These are phyloP conservation scores for Euphorbia pulcherrima DNA, from an alignment of 345 rosid species.

Conservation along the genomic window DNA sequence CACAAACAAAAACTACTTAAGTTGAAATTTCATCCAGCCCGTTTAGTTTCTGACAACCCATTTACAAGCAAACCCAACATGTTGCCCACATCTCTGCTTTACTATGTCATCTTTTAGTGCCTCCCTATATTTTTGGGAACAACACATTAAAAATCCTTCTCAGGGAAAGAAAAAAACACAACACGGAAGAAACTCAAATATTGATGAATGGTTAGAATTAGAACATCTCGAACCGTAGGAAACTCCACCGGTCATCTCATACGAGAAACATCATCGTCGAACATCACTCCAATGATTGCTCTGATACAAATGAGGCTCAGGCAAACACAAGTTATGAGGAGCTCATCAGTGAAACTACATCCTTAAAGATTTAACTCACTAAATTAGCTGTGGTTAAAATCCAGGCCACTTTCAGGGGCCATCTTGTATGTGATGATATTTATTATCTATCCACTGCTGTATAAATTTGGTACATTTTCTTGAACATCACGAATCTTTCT, in stretches of 20 bases:
- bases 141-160: conserved; percentile 20
- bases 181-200: not conserved
- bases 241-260: conserved; percentile 22
- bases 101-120: conserved; percentile 19
- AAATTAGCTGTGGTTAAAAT: conserved; percentile 56
- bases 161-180: not conserved
- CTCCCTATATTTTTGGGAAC: not conserved
- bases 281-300: conserved; percentile 16
- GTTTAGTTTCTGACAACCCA: no score
- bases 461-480: not conserved
- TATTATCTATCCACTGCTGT: not conserved
- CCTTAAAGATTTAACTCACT: conserved; percentile 11
- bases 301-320: conserved; percentile 14
- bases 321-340: conserved; percentile 1
- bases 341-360: not conserved
- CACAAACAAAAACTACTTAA: not conserved
- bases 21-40: conserved; percentile 9
- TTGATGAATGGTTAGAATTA: conserved; percentile 21
- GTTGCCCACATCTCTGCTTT: conserved; percentile 39
- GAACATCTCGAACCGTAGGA: conserved; percentile 28
- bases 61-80: conserved; percentile 23
- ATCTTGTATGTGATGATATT: conserved; percentile 44
- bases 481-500: not conserved
- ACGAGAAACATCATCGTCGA: conserved; percentile 12
- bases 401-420: conserved; percentile 81